Base-by-base conservation (phyloP, 768 basidiomycete genomes). In the Leccinum obscurum region DNA sequence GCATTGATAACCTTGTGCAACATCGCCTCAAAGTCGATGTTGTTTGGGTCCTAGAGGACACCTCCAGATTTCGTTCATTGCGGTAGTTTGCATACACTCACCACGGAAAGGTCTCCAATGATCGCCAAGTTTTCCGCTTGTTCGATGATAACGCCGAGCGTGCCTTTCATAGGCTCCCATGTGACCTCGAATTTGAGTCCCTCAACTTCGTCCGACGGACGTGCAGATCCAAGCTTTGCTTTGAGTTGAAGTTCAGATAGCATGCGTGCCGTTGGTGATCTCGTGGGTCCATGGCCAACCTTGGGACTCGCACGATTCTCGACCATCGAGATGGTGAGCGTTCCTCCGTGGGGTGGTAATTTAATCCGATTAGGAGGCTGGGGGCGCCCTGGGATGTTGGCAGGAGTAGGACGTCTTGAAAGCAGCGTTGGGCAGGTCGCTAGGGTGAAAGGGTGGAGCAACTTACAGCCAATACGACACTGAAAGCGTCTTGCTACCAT, bases 401-500 rank as follows among this genome's bases (percentile, higher is more conserved):
- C 68, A 13, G 75, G 64, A 52, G 76, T 70, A 50, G 78, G 75
- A 20, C 83, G 84, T 52, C 78, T 79, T 63, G 39, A 58, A 10
- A 51, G 56, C 53, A 26, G 28, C 39, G 28, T 67, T 67, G 50
- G 61, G 59, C 24, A 2, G 48, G 44, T 56, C 4, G 3, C 8
- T 22, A 30, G 8, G 50, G 14, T 52, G 53, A 46, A 51, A 60
- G 13, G 37, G 14, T 34, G 22, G 4, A 71, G 75, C 59, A 1
- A 61, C 85, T 65, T 69, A 94, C 93, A 90, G 77, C 95, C 95
- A 98, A 70, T 98, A 98, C n/a, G 85, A 85, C 26, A 88, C 81
- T 6, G 78, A 82, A 63, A 97, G 76, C 1, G 80, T 81, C 72
- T 89, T 89, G 48, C 89, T 81, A 65, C 88, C 82, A 32, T 83